phyloP scores from a whole-genome alignment of 2,329 filamentous ascomycete species.

The Alternaria alternata region DNA sequence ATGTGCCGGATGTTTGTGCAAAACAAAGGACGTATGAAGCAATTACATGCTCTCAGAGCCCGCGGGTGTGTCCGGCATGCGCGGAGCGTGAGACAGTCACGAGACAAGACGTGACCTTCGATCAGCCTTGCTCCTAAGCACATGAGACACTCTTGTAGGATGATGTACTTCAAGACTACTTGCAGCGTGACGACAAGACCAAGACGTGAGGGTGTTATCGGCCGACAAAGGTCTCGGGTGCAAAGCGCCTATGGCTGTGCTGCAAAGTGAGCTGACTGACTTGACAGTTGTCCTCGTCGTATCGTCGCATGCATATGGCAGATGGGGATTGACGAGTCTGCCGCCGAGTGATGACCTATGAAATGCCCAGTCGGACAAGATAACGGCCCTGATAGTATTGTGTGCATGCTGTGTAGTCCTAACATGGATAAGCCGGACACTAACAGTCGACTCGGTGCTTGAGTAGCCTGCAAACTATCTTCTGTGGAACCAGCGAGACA shows the following conservation, averaged over 20 bases:
- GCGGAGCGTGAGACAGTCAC: slow-evolving; percentile 20
- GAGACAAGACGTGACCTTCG: slow-evolving; percentile 17
- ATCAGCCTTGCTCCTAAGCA: slow-evolving; percentile 15
- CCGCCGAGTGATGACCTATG: slow-evolving; percentile 1
- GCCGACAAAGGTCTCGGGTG: slow-evolving; percentile 6
- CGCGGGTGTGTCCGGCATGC: slow-evolving; percentile 1
- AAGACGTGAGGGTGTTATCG: background rate
- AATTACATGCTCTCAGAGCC: background rate
- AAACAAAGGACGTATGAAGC: background rate
- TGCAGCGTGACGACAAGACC: background rate
- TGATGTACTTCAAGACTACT: background rate
- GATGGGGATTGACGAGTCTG: slow-evolving; percentile 7
- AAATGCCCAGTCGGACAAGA: slow-evolving; percentile 22
- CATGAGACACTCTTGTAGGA: slow-evolving; percentile 1
- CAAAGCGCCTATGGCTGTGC: slow-evolving; percentile 19
- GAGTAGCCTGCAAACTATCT: background rate
- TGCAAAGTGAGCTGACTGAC: background rate
- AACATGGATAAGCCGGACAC: slow-evolving; percentile 22
- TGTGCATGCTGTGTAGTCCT: slow-evolving; percentile 12
- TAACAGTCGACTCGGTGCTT: slow-evolving; percentile 12
- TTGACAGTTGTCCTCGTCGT: background rate
- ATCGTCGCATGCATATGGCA: slow-evolving; percentile 1
- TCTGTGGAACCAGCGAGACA: slow-evolving; percentile 17
- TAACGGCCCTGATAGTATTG: slow-evolving; percentile 1
- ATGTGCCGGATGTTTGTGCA: background rate